A percentile compares a stretch with the other conserved stretches of the same genome.
These are phyloP conservation scores for Lachnellula occidentalis DNA, from an alignment of 2,329 filamentous ascomycete genomes.

Conservation along the genomic window DNA sequence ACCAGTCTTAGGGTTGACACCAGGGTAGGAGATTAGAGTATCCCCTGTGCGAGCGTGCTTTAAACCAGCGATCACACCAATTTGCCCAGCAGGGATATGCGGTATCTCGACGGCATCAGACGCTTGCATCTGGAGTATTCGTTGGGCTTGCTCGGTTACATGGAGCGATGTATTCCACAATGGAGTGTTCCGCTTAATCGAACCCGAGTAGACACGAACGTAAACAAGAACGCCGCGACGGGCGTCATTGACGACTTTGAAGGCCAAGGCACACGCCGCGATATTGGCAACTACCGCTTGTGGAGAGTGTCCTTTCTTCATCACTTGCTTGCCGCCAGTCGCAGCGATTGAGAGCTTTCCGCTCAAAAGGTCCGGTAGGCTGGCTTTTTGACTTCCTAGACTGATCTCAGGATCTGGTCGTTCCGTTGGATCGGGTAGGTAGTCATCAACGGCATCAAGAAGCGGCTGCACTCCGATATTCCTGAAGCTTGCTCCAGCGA, in stretches of 20 bases:
- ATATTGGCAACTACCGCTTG: slow-evolving; percentile 45
- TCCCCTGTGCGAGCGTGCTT: slow-evolving; percentile 92
- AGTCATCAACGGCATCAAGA: slow-evolving; percentile 80
- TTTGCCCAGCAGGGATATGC: slow-evolving; percentile 77
- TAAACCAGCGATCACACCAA: slow-evolving; percentile 85
- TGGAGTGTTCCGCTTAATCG: slow-evolving; percentile 64
- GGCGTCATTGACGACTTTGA: slow-evolving; percentile 90
- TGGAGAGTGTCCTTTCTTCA: slow-evolving; percentile 35
- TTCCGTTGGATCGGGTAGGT: slow-evolving; percentile 78
- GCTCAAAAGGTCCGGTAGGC: slow-evolving; percentile 43
- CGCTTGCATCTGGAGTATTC: slow-evolving; percentile 84
- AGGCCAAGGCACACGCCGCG: slow-evolving; percentile 64
- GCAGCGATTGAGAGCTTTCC: slow-evolving; percentile 39
- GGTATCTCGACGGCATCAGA: slow-evolving; percentile 80
- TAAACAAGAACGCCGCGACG: slow-evolving; percentile 85
- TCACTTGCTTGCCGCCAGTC: slow-evolving; percentile 26
- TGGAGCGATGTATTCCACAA: slow-evolving; percentile 86
- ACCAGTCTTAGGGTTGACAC: slow-evolving; percentile 52
- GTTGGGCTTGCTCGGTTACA: slow-evolving; percentile 71
- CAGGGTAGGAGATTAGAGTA: slow-evolving; percentile 72
- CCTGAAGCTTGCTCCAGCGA: slow-evolving; percentile 86
- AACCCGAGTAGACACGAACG: slow-evolving; percentile 84
- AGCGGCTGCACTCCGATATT: slow-evolving; percentile 93
- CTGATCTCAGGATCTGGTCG: slow-evolving; percentile 74
- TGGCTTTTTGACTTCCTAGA: slow-evolving; percentile 52